Evolutionary conservation across 2,329 filamentous ascomycete species (phyloP).

Genomic region (Ceratocystis variospora): DNA sequence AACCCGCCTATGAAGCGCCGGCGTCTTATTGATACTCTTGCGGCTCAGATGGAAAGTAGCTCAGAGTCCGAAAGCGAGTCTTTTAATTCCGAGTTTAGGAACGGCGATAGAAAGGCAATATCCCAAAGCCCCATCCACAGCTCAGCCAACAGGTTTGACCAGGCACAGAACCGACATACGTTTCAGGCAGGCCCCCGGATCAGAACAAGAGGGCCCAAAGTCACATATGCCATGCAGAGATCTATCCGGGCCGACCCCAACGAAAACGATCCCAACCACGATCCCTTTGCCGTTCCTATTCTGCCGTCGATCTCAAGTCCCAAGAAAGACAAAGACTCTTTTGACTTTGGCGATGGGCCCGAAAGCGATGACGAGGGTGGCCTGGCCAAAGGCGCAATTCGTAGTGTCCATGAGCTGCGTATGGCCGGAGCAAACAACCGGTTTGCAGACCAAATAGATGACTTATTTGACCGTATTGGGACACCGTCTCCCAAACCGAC

Average conservation of each 20-base stretch:
- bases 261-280: constrained; percentile 18
- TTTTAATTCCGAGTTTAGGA: constrained; percentile 19
- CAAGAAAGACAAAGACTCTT: constrained; percentile 17
- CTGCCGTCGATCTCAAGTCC: constrained; percentile 12
- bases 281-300: constrained; percentile 16
- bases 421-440: constrained; percentile 53
- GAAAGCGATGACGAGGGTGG: constrained; percentile 31
- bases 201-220: constrained; percentile 25
- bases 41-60: constrained; percentile 29
- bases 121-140: background rate
- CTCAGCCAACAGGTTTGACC: background rate
- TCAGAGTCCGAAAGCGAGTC: constrained; percentile 21
- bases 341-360: constrained; percentile 16
- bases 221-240: constrained; percentile 29
- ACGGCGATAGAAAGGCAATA: background rate
- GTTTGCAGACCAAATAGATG: constrained; percentile 51
- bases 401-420: constrained; percentile 51
- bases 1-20: constrained; percentile 19
- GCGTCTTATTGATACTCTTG: constrained; percentile 32
- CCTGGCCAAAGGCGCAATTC: constrained; percentile 37
- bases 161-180: background rate
- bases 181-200: constrained; percentile 10
- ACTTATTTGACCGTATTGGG: constrained; percentile 48
- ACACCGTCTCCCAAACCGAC: constrained; percentile 32
- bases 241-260: constrained; percentile 18